Evolutionary conservation across 306 rosid genomes (phyloP).

Genomic region (Crotalaria pallida): DNA sequence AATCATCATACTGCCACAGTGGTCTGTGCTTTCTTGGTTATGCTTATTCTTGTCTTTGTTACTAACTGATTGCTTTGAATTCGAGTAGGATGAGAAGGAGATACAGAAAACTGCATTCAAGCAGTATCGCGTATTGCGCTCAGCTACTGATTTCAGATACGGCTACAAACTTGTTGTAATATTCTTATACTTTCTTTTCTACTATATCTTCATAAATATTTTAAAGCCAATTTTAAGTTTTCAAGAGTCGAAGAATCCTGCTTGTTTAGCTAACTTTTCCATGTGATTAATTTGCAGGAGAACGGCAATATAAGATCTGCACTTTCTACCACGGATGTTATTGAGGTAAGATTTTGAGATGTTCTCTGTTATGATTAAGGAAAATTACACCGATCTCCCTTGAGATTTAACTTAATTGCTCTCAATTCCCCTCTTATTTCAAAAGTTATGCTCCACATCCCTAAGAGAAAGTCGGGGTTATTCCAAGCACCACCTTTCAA

Average conservation of each 20-base stretch:
- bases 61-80: constrained; percentile 17
- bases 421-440: neutral
- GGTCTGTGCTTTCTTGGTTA: neutral
- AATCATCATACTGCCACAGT: neutral
- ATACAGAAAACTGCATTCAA: constrained; percentile 85
- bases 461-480: neutral
- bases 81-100: constrained; percentile 86
- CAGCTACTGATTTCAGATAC: constrained; percentile 83
- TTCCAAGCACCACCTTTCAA: neutral
- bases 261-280: neutral
- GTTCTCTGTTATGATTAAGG: neutral
- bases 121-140: constrained; percentile 60
- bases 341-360: constrained; percentile 54
- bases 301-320: constrained; percentile 73
- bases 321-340: constrained; percentile 62
- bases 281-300: constrained; percentile 48
- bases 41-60: constrained; percentile 1
- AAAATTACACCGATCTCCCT: no score
- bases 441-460: neutral
- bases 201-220: neutral
- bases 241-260: neutral
- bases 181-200: constrained; percentile 27
- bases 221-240: neutral
- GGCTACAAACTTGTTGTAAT: constrained; percentile 96
- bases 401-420: neutral